Conservation (phyloP, 2,329 filamentous ascomycete species). For the Aspergillus clavatus region DNA sequence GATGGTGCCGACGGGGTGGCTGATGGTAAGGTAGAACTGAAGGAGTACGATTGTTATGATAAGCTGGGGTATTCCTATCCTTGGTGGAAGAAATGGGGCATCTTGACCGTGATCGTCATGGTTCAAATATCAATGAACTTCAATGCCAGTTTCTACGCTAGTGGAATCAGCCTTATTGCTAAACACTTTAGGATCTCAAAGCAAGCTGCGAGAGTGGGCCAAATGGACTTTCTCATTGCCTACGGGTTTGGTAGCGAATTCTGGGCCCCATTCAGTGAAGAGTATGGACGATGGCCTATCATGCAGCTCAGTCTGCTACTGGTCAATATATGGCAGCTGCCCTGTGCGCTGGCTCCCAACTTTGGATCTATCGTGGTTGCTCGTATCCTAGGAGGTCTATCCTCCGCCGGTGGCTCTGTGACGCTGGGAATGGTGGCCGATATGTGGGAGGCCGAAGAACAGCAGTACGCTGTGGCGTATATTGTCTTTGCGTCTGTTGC, state of each 20-base stretch:
- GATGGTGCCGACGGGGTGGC: background rate
- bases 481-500: constrained; percentile 75
- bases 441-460: constrained; percentile 64
- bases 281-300: constrained; percentile 72
- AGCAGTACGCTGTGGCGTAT: constrained; percentile 70
- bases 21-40: constrained; percentile 38
- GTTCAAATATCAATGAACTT: constrained; percentile 77
- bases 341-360: constrained; percentile 67
- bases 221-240: constrained; percentile 69
- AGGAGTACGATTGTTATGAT: constrained; percentile 55
- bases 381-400: constrained; percentile 63
- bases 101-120: constrained; percentile 65
- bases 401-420: constrained; percentile 67
- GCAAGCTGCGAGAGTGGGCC: constrained; percentile 66
- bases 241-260: constrained; percentile 85
- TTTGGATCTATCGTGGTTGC: constrained; percentile 65
- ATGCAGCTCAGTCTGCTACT: constrained; percentile 67
- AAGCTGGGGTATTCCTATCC: constrained; percentile 60
- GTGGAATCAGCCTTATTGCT: constrained; percentile 61
- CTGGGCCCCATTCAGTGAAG: constrained; percentile 83
- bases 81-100: constrained; percentile 62
- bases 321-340: constrained; percentile 73
- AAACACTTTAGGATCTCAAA: constrained; percentile 63
- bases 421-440: constrained; percentile 72
- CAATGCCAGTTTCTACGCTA: constrained; percentile 69